Conservation (phyloP, 2,329 filamentous ascomycete genomes). For the Dactylellina haptotyla region DNA sequence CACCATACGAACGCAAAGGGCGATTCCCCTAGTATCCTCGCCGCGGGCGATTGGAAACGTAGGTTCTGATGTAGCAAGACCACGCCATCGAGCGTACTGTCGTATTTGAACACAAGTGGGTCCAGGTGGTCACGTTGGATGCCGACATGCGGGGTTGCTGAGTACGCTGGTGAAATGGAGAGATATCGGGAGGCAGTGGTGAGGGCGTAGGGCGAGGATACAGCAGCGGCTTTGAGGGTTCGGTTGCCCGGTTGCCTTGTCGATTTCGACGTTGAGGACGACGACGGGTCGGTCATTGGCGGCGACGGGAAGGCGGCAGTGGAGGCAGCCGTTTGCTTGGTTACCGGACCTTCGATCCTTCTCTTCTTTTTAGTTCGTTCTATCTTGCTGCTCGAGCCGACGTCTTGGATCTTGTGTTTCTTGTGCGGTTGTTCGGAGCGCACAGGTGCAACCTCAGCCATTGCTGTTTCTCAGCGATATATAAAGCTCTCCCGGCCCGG, state of each 20-base stretch:
- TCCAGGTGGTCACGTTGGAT: constrained; percentile 78
- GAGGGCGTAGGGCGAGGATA: constrained; percentile 76
- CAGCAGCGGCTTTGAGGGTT: constrained; percentile 57
- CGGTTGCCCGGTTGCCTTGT: constrained; percentile 3
- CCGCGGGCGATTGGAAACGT: constrained; percentile 71
- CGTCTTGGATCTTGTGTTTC: constrained; percentile 53
- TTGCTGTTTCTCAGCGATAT: constrained; percentile 58
- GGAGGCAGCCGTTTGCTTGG: background rate
- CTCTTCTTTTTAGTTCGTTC: constrained; percentile 42
- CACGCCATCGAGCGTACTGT: constrained; percentile 76
- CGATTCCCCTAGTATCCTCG: constrained; percentile 78
- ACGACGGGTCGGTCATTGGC: constrained; percentile 61
- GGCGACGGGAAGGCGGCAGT: constrained; percentile 55
- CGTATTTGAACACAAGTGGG: constrained; percentile 79
- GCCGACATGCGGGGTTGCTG: constrained; percentile 70
- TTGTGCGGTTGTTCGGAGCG: constrained; percentile 55
- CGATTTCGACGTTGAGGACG: constrained; percentile 60
- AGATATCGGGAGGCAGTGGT: constrained; percentile 85
- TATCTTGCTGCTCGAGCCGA: constrained; percentile 41
- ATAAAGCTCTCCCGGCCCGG: no score
- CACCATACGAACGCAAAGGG: constrained; percentile 88
- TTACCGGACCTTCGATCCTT: constrained; percentile 19
- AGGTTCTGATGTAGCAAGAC: constrained; percentile 78
- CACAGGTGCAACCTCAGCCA: constrained; percentile 62
- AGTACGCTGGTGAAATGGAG: constrained; percentile 76